A percentile compares a stretch with the other conserved stretches of the same genome.
Conservation (phyloP, 495 filamentous ascomycete species). For the Neurospora hispaniola region DNA sequence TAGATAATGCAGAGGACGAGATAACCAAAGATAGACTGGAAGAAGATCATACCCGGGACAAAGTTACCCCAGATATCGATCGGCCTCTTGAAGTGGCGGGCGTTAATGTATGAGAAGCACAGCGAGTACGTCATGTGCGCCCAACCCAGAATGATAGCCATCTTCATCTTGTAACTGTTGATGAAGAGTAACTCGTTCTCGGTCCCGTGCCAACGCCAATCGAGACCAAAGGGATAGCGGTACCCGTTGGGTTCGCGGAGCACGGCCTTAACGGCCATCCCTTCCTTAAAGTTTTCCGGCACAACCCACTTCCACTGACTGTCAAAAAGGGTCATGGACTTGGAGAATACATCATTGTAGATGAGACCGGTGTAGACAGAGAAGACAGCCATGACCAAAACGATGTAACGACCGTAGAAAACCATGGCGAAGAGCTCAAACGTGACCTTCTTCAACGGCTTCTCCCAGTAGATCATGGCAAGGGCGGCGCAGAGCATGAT, state of each 20-base stretch:
- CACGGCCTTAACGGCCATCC: constrained; percentile 47
- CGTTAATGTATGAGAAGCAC: constrained; percentile 85
- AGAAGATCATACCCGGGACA: constrained; percentile 96
- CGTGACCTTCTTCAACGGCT: constrained; percentile 76
- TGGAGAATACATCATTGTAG: constrained; percentile 97
- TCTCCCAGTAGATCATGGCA: constrained; percentile 95
- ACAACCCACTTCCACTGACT: constrained; percentile 76
- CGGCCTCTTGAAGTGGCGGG: constrained; percentile 82
- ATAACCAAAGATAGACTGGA: constrained; percentile 98
- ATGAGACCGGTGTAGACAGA: constrained; percentile 95
- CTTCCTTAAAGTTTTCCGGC: constrained; percentile 53
- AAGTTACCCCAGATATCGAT: constrained; percentile 97
- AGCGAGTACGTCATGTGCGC: constrained; percentile 97
- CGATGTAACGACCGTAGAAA: constrained; percentile 97
- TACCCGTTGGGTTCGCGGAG: constrained; percentile 48
- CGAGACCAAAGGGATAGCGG: constrained; percentile 88
- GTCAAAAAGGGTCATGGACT: constrained; percentile 73
- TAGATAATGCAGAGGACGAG: constrained; percentile 88
- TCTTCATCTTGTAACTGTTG: constrained; percentile 99
- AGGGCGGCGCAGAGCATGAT: constrained; percentile 72
- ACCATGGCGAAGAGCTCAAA: constrained; percentile 96
- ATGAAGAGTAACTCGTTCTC: constrained; percentile 89
- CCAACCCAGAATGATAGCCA: constrained; percentile 94
- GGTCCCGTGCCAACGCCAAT: constrained; percentile 93
- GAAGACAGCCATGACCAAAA: constrained; percentile 94